phyloP scores from a whole-genome alignment of 192 early-diverging fungal genomes.

The Gaertneriomyces sp. region DNA sequence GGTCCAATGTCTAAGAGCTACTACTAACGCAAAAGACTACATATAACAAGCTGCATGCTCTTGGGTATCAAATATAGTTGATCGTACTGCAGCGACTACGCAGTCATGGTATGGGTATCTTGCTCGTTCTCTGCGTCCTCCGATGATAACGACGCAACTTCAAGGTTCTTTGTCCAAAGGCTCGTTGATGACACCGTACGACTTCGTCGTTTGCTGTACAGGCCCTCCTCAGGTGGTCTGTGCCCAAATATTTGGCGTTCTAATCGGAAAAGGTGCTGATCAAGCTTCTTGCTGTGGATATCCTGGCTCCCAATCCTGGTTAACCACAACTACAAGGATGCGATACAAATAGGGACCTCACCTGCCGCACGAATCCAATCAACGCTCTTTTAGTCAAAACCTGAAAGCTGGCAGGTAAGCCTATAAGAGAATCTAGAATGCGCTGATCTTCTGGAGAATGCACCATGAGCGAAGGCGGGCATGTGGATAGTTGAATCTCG shows the following conservation, averaged over 20 bases:
- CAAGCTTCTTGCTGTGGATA: background rate
- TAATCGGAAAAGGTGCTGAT: conserved; percentile 1
- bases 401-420: background rate
- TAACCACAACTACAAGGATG: background rate
- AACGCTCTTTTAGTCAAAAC: background rate
- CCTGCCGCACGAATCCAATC: conserved; percentile 4
- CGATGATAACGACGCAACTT: too few species aligned
- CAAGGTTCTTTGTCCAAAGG: too few species aligned
- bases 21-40: too few species aligned
- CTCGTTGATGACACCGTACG: too few species aligned
- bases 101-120: too few species aligned
- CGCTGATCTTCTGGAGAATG: background rate
- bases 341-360: background rate
- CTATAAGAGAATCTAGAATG: background rate
- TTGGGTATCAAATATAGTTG: too few species aligned
- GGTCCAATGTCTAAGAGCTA: too few species aligned
- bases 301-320: background rate
- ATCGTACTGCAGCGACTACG: too few species aligned
- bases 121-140: too few species aligned
- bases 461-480: background rate
- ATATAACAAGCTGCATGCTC: too few species aligned
- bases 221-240: too few species aligned
- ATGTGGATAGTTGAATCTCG: background rate
- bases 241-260: background rate
- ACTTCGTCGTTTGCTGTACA: too few species aligned